Base-by-base conservation (phyloP, 2,329 filamentous ascomycete species). In the Aspergillus eucalypticola region DNA sequence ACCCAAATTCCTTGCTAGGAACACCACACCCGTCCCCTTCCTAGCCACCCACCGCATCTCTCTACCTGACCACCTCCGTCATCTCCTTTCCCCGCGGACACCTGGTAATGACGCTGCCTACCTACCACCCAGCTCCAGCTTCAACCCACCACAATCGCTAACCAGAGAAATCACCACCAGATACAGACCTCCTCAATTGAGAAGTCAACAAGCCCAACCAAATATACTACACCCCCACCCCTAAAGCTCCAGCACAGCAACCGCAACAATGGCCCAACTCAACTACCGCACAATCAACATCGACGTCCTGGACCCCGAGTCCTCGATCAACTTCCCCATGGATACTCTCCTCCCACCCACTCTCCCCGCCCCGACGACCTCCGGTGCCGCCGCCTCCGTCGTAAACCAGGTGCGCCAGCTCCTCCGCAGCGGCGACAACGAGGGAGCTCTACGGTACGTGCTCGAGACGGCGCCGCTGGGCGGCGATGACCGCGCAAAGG, bases 211-310 rank as follows among this genome's bases (percentile, higher is more conserved):
- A 23, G 4, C 21, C 3, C 21, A 4, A 23, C 21, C 3, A 3
- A 23, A 23, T 23, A 23, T 23, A 23, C 21, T 23, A 23, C 21
- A 23, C 3, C 21, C 21, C 21, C 48, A 44, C 11, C 4, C 19
- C 17, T 27, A 8, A 53, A 29, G 23, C 19, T 59, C 50, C 44
- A 19, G 42, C 21, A 44, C 25, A 55, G 39, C 21, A 55, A 52
- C 52, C 60, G 59, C 56, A 54, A 74, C 59, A 60, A 80, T 79
- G 78, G 71, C 78, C 59, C 74, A 76, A 70, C 76, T 85, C 78
- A 88, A 88, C 75, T 88, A 85, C 81, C 91, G 93, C 77, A 96
- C 92, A 67, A 95, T 97, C 84, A 92, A 97, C 84, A 90, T 97
- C 77, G 93, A 97, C 76, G 88, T 89, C 68, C 85, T 96, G 70